These are phyloP conservation scores for Thelephora terrestris DNA, from an alignment of 1,284 basidiomycete genomes.

Conservation along the genomic window DNA sequence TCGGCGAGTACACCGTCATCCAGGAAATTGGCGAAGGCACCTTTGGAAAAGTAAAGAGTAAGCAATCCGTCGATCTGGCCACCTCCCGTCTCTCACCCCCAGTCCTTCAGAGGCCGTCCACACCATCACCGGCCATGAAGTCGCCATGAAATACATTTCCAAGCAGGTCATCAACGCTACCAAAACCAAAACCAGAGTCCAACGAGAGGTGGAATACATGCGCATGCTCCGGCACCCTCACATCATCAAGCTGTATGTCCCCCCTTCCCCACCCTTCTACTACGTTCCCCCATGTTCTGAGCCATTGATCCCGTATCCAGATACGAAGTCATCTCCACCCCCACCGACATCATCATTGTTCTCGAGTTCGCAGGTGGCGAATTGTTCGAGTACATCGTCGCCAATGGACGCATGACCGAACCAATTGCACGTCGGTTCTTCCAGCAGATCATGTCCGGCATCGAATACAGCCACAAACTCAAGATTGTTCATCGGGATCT, in stretches of 20 bases:
- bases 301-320: constrained; percentile 29
- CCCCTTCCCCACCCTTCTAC: constrained; percentile 1
- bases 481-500: constrained; percentile 95
- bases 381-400: constrained; percentile 93
- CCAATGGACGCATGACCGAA: constrained; percentile 81
- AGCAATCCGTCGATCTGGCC: constrained; percentile 25
- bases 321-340: constrained; percentile 92
- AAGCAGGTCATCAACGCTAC: constrained; percentile 89
- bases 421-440: constrained; percentile 83
- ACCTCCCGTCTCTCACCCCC: constrained; percentile 7
- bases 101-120: constrained; percentile 75
- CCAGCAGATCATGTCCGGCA: constrained; percentile 92
- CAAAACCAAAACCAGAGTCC: constrained; percentile 86
- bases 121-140: constrained; percentile 88
- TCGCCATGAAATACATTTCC: constrained; percentile 97
- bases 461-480: constrained; percentile 89
- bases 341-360: constrained; percentile 92
- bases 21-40: constrained; percentile 81
- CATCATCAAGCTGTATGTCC: constrained; percentile 85
- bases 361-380: constrained; percentile 90
- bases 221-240: constrained; percentile 86
- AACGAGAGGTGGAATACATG: constrained; percentile 94
- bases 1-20: constrained; percentile 71
- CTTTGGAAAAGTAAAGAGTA: constrained; percentile 98
- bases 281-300: constrained; percentile 9